Base-by-base conservation (phyloP, 164 flowering plant genomes). In the Euptelea pleiosperma region DNA sequence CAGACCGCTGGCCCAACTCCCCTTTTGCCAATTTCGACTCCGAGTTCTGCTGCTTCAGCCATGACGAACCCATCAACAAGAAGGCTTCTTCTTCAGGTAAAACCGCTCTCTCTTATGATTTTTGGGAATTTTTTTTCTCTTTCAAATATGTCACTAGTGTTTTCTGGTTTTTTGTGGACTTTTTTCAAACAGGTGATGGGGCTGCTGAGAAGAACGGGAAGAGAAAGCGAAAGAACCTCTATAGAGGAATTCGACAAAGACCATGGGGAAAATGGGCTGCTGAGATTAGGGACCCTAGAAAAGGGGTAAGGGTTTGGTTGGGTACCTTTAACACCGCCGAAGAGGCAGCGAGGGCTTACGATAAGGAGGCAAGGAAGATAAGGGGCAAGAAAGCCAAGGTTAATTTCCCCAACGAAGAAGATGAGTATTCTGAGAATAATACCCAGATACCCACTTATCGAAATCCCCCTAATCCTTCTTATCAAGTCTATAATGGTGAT, bases 271-370 rank as follows among this genome's bases (percentile, higher is more conserved):
- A 62, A 54, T 62, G 92, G 94, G 98, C 98, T 0, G 96, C 98
- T 1, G 98, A 92, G 74, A 92, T 92, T 37, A 88, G 98, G 3
- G 98, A 92, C 52, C 98, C 96, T 4, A 68, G 95, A 14, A 92
- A 92, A 70, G 98, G 98, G 8, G 90, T 89, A 21, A 68, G 98
- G 15, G 96, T 92, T 11, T 89, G 98, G 98, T 74, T 92, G 9
- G 98, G 98, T 2, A 92, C 98, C 4, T 92, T 79, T 75, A 84
- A 80, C 77, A 89, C 98, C 1, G 87, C 98, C 6, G 96, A 86
- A 67, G 96, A 89, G 57, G 98, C 98, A 1, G 98, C 98, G 0
- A 65, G 92, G 25, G 98, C 98, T 21, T 92, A 91, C 66, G 98
- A 91, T 70, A 67, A 63, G 30, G 98, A 83, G 54, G 98, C 98